A percentile compares a stretch with the other conserved stretches of the same genome.
Conservation (phyloP, 2,329 filamentous ascomycete genomes). For the Emericellopsis cladophorae region DNA sequence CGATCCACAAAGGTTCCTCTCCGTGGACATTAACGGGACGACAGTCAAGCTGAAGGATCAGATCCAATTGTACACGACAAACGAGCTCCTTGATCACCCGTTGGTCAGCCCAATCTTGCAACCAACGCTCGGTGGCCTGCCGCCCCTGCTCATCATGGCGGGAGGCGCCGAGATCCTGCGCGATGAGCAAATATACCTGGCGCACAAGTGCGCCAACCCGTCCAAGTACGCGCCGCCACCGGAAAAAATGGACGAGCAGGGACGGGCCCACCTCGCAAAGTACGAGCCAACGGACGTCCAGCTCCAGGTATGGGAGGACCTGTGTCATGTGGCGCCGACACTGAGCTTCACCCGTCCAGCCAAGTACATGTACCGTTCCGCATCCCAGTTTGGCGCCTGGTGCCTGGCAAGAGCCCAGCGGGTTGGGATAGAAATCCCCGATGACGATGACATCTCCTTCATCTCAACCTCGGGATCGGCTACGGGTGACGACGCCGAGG, state of each 20-base stretch:
- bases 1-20: constrained; percentile 28
- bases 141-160: constrained; percentile 73
- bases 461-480: constrained; percentile 49
- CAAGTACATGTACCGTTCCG: constrained; percentile 87
- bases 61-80: constrained; percentile 78
- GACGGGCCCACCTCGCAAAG: constrained; percentile 43
- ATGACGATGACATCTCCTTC: constrained; percentile 65
- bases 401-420: constrained; percentile 73
- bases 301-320: constrained; percentile 88
- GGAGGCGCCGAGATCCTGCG: constrained; percentile 82
- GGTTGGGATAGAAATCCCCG: constrained; percentile 64
- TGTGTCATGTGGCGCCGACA: constrained; percentile 86
- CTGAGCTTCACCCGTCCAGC: constrained; percentile 94
- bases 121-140: constrained; percentile 77
- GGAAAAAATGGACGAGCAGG: constrained; percentile 48
- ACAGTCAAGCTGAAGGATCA: constrained; percentile 72
- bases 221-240: constrained; percentile 59
- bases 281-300: constrained; percentile 85
- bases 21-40: constrained; percentile 59
- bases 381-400: constrained; percentile 92
- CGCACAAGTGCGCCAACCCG: constrained; percentile 87
- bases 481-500: constrained; percentile 10
- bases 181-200: constrained; percentile 90
- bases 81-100: constrained; percentile 74
- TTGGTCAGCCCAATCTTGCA: constrained; percentile 84